phyloP scores from a whole-genome alignment of 495 filamentous ascomycete species.

The Symbiotaphrina buchneri region DNA sequence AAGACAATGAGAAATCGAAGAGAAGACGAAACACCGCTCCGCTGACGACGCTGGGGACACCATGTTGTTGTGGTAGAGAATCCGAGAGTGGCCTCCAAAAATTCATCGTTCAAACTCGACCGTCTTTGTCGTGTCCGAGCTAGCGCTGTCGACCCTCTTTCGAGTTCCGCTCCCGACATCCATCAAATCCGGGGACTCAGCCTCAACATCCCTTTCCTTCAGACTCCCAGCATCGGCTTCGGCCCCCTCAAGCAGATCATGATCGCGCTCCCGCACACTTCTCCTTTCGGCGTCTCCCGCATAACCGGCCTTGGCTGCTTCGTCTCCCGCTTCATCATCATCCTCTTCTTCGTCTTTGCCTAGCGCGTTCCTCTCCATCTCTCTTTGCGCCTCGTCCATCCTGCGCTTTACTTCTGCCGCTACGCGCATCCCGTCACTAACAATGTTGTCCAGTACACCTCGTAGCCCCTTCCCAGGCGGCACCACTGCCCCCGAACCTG shows the following conservation, averaged over 20 bases:
- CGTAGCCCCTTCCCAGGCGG: constrained; percentile 58
- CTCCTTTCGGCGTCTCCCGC: constrained; percentile 25
- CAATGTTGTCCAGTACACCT: constrained; percentile 89
- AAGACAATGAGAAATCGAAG: constrained; percentile 1
- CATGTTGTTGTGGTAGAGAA: too few relatives aligned
- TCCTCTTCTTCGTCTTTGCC: constrained; percentile 26
- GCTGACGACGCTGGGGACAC: too few relatives aligned
- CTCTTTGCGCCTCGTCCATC: constrained; percentile 82
- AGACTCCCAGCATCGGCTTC: constrained; percentile 48
- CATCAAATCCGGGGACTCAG: neutral
- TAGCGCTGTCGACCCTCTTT: neutral
- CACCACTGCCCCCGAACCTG: constrained; percentile 26
- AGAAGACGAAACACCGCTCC: too few relatives aligned
- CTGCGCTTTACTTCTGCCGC: constrained; percentile 72
- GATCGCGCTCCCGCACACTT: constrained; percentile 33
- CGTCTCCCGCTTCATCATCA: constrained; percentile 59
- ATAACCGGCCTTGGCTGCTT: constrained; percentile 28
- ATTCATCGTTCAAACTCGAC: constrained; percentile 3
- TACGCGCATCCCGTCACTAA: constrained; percentile 87
- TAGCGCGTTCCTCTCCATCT: constrained; percentile 57
- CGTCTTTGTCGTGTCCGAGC: constrained; percentile 1
- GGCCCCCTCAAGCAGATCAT: constrained; percentile 48
- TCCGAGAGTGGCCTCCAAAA: too few relatives aligned
- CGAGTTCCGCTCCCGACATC: neutral
- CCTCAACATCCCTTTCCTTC: constrained; percentile 8